These are phyloP conservation scores for Alternaria conjuncta DNA, from an alignment of 2,329 filamentous ascomycete genomes.

Conservation along the genomic window DNA sequence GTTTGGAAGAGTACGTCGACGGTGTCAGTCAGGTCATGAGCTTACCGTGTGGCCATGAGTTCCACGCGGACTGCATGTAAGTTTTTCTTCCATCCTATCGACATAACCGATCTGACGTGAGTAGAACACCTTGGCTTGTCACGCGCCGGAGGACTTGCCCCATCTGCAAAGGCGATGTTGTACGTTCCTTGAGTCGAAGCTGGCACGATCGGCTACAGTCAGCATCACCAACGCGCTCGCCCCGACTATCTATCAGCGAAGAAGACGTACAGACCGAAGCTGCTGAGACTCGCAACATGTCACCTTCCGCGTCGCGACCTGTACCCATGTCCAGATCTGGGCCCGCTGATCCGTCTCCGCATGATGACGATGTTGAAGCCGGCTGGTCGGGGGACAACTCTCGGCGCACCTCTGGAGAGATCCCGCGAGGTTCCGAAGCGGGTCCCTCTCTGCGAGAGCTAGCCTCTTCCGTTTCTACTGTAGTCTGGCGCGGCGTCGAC, in stretches of 20 bases:
- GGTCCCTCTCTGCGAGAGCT: slow-evolving; percentile 39
- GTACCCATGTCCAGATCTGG: slow-evolving; percentile 45
- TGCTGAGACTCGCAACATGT: slow-evolving; percentile 54
- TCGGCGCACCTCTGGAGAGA: slow-evolving; percentile 41
- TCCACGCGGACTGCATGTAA: slow-evolving; percentile 98
- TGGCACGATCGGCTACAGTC: slow-evolving; percentile 37
- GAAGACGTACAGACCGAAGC: slow-evolving; percentile 55
- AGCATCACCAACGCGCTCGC: slow-evolving; percentile 26
- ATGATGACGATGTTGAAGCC: slow-evolving; percentile 40
- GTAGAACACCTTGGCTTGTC: slow-evolving; percentile 92
- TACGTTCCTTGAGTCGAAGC: slow-evolving; percentile 56
- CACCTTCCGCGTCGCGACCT: slow-evolving; percentile 59
- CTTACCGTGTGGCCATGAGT: slow-evolving; percentile 95
- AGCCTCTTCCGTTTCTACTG: slow-evolving; percentile 42
- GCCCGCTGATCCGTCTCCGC: slow-evolving; percentile 5
- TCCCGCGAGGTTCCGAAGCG: slow-evolving; percentile 17
- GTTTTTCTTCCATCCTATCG: slow-evolving; percentile 50
- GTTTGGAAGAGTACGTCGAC: slow-evolving; percentile 93
- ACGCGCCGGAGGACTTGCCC: slow-evolving; percentile 96
- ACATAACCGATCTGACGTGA: slow-evolving; percentile 23
- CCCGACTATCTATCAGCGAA: slow-evolving; percentile 39
- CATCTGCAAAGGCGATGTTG: slow-evolving; percentile 97
- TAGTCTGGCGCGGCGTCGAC: slow-evolving; percentile 46
- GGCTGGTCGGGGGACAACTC: slow-evolving; percentile 50
- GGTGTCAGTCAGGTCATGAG: slow-evolving; percentile 96